These are phyloP conservation scores for Coniochaeta ligniaria DNA, from an alignment of 2,329 filamentous ascomycete species.

Conservation along the genomic window DNA sequence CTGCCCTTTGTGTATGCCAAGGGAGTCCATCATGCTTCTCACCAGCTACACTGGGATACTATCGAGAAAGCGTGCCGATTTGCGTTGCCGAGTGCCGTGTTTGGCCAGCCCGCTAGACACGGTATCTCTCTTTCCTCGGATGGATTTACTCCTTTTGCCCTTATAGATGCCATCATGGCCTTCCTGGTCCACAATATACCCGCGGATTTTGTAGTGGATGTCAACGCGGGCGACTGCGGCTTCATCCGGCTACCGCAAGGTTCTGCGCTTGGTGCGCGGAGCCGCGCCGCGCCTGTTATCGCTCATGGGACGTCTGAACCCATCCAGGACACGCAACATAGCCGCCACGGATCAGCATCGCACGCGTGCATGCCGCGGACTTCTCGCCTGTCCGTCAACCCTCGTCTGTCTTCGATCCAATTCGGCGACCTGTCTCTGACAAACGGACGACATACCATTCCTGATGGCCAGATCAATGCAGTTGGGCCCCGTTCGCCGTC, in stretches of 20 bases:
- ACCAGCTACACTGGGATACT: conserved; percentile 19
- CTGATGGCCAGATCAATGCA: conserved; percentile 23
- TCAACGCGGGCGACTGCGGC: conserved; percentile 20
- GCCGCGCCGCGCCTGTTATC: conserved; percentile 6
- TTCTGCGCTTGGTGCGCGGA: not conserved
- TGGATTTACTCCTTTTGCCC: conserved; percentile 32
- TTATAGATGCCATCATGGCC: conserved; percentile 38
- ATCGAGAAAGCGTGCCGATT: conserved; percentile 18
- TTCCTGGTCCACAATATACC: conserved; percentile 46
- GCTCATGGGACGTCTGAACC: conserved; percentile 10
- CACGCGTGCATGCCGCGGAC: conserved; percentile 8
- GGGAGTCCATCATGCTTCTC: conserved; percentile 13
- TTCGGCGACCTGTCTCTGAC: conserved; percentile 20
- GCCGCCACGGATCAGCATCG: conserved; percentile 9
- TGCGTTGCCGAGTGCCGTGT: conserved; percentile 20
- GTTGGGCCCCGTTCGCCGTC: conserved; percentile 5
- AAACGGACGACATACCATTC: conserved; percentile 19
- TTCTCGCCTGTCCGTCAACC: conserved; percentile 13
- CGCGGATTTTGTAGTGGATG: conserved; percentile 44
- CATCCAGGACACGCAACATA: conserved; percentile 4
- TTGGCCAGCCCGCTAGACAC: not conserved
- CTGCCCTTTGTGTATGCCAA: conserved; percentile 9
- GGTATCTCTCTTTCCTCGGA: conserved; percentile 9
- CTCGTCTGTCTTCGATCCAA: conserved; percentile 17
- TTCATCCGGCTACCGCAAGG: conserved; percentile 16